phyloP scores from a whole-genome alignment of 176 grass and related monocot species.

The Tillandsia leiboldiana region DNA sequence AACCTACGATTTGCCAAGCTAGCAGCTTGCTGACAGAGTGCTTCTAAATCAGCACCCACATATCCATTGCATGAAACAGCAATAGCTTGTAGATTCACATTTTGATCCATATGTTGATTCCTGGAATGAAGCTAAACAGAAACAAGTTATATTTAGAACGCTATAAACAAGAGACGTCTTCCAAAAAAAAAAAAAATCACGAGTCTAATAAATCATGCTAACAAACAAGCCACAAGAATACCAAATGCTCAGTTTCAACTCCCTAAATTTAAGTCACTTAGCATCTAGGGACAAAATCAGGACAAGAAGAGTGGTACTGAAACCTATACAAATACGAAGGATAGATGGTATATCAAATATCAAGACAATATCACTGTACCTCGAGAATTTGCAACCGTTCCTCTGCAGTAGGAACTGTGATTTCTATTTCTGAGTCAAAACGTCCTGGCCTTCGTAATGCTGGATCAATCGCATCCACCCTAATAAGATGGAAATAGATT shows the following conservation, averaged over 20 bases:
- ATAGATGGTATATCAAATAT: constrained; percentile 4
- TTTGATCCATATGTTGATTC: constrained; percentile 49
- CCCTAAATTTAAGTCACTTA: neutral
- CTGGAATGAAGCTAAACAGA: constrained; percentile 64
- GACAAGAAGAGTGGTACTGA: neutral
- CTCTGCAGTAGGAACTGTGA: constrained; percentile 62
- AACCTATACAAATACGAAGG: constrained; percentile 1
- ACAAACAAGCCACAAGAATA: neutral
- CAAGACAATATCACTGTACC: constrained; percentile 21
- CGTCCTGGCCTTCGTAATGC: constrained; percentile 76
- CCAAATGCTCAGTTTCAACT: neutral
- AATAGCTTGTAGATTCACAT: constrained; percentile 60
- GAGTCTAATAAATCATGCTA: neutral
- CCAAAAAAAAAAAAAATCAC: neutral
- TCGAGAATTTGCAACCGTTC: constrained; percentile 79
- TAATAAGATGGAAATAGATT: constrained; percentile 19
- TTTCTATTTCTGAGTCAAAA: constrained; percentile 85
- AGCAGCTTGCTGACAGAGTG: constrained; percentile 62
- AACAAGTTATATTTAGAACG: constrained; percentile 10
- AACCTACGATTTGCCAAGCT: constrained; percentile 46
- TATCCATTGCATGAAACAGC: constrained; percentile 81
- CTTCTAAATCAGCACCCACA: constrained; percentile 85
- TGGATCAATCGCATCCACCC: constrained; percentile 82
- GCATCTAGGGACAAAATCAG: neutral
- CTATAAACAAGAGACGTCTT: neutral